phyloP scores from a whole-genome alignment of 306 rosid species.

The Dalbergia oliveri region DNA sequence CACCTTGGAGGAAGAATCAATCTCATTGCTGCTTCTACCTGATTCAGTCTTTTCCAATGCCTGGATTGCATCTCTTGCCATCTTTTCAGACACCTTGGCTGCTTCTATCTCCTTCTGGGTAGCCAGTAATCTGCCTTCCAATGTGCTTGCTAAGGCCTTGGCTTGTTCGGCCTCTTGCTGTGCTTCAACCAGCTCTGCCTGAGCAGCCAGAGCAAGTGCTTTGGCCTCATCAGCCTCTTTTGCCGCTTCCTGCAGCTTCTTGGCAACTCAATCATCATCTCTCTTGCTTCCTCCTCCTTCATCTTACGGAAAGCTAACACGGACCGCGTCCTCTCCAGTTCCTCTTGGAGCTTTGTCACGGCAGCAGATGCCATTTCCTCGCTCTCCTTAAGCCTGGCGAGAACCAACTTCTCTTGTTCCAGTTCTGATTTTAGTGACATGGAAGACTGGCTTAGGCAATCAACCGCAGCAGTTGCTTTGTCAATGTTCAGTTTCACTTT shows the following conservation, averaged over 20 bases:
- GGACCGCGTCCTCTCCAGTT: slow-evolving; percentile 70
- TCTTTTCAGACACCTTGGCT: slow-evolving; percentile 75
- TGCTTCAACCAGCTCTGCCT: slow-evolving; percentile 64
- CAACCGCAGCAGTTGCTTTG: slow-evolving; percentile 74
- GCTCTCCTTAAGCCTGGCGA: slow-evolving; percentile 60
- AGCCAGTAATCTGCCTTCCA: slow-evolving; percentile 72
- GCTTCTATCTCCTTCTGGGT: slow-evolving; percentile 83
- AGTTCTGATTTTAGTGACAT: slow-evolving; percentile 68
- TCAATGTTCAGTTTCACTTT: slow-evolving; percentile 78
- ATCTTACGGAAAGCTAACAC: slow-evolving; percentile 64
- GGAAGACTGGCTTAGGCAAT: slow-evolving; percentile 72
- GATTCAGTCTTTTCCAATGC: slow-evolving; percentile 85
- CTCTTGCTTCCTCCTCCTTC: slow-evolving; percentile 76
- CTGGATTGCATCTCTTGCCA: slow-evolving; percentile 75
- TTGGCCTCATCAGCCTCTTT: slow-evolving; percentile 80
- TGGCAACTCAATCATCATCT: slow-evolving; percentile 68
- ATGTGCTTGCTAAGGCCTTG: slow-evolving; percentile 68
- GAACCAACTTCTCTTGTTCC: slow-evolving; percentile 72
- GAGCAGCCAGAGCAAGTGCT: slow-evolving; percentile 63
- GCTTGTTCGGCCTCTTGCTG: slow-evolving; percentile 79
- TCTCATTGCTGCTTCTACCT: slow-evolving; percentile 42
- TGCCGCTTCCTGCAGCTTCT: slow-evolving; percentile 73
- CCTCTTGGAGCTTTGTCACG: slow-evolving; percentile 66
- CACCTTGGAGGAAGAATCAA: slow-evolving; percentile 61
- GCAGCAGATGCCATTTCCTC: slow-evolving; percentile 78